A percentile compares a stretch with the other conserved stretches of the same genome.
These are phyloP conservation scores for Geotrichum candidum DNA, from an alignment of 1,139 yeast genomes.

Conservation along the genomic window DNA sequence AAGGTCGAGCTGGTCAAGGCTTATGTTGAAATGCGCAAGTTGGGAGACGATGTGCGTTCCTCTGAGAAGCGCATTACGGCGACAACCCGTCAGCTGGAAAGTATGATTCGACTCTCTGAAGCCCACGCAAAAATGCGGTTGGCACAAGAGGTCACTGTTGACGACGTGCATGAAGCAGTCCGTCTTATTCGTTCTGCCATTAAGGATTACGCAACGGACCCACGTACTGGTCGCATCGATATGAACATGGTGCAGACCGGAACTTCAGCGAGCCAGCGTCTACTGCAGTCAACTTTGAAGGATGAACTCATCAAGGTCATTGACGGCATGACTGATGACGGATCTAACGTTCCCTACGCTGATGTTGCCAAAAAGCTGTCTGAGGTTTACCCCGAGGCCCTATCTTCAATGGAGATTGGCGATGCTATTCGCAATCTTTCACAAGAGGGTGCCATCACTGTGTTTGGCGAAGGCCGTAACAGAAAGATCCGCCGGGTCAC, in stretches of 20 bases:
- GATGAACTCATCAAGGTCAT: conserved; percentile 30
- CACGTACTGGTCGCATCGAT: conserved; percentile 91
- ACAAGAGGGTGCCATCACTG: conserved; percentile 67
- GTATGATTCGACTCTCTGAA: conserved; percentile 89
- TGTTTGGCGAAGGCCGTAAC: conserved; percentile 69
- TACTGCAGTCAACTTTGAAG: conserved; percentile 66
- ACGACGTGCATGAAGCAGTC: conserved; percentile 92
- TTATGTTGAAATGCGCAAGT: conserved; percentile 87
- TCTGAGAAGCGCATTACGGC: conserved; percentile 93
- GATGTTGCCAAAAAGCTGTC: conserved; percentile 59
- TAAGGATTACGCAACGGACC: conserved; percentile 97
- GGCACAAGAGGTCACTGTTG: conserved; percentile 59
- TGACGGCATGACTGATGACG: conserved; percentile 49
- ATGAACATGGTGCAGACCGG: conserved; percentile 98
- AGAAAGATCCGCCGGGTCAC: conserved; percentile 53
- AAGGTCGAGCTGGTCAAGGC: conserved; percentile 81
- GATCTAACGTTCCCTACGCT: conserved; percentile 47
- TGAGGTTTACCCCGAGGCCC: conserved; percentile 61
- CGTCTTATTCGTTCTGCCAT: conserved; percentile 88
- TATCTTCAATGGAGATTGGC: conserved; percentile 65
- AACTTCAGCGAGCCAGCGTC: conserved; percentile 81
- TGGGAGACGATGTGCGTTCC: conserved; percentile 86
- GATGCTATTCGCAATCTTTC: conserved; percentile 64
- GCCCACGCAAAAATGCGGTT: conserved; percentile 97
- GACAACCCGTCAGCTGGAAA: conserved; percentile 92